phyloP scores from a whole-genome alignment of 2,329 filamentous ascomycete genomes.

The Aurifilum marmelostoma region DNA sequence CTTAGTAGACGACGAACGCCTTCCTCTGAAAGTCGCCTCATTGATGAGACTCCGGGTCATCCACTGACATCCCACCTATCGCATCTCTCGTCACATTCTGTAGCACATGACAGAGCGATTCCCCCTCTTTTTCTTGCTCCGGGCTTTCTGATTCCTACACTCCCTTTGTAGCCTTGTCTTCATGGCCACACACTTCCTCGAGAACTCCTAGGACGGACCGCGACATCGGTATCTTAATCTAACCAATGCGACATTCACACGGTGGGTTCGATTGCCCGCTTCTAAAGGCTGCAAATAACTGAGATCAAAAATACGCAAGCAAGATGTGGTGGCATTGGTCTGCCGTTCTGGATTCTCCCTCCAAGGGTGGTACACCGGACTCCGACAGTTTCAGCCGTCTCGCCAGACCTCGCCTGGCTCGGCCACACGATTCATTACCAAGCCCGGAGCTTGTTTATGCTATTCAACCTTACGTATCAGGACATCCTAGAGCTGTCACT shows the following conservation, averaged over 20 bases:
- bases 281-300: background rate
- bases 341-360: background rate
- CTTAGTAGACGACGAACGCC: too few species aligned
- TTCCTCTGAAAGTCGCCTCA: too few species aligned
- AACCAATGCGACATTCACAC: background rate
- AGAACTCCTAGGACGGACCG: background rate
- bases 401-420: background rate
- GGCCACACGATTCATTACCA: background rate
- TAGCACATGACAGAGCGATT: too few species aligned
- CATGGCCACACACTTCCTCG: background rate
- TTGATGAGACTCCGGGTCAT: too few species aligned
- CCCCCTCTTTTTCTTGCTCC: too few species aligned
- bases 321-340: background rate
- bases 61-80: too few species aligned
- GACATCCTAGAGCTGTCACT: too few species aligned
- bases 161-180: too few species aligned
- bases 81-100: too few species aligned
- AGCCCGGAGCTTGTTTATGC: background rate
- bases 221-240: background rate
- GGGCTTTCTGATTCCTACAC: too few species aligned
- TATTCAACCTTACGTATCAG: background rate
- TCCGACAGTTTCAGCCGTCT: background rate
- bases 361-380: background rate
- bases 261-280: background rate
- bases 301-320: background rate